These are phyloP conservation scores for Didymella segeticola DNA, from an alignment of 2,329 filamentous ascomycete genomes.

Conservation along the genomic window DNA sequence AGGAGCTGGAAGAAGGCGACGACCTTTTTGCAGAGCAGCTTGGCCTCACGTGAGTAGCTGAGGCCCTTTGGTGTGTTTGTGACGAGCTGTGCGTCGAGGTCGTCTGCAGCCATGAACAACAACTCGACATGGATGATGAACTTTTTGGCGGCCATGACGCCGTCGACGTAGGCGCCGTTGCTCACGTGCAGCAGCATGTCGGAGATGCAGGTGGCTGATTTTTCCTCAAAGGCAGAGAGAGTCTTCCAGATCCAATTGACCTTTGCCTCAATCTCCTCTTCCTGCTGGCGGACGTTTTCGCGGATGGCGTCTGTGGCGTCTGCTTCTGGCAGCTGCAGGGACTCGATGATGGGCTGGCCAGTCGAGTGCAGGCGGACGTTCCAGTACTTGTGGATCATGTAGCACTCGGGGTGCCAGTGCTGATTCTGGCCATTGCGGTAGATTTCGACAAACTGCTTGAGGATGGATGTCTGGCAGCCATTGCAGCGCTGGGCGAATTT, in stretches of 20 bases:
- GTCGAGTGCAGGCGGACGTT: slow-evolving; percentile 78
- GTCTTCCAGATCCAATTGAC: slow-evolving; percentile 99
- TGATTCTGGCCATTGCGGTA: slow-evolving; percentile 98
- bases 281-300: slow-evolving; percentile 78
- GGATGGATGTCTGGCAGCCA: slow-evolving; percentile 93
- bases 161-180: slow-evolving; percentile 95
- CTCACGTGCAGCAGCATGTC: slow-evolving; percentile 99
- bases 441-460: slow-evolving; percentile 99
- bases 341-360: slow-evolving; percentile 48
- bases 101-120: slow-evolving; percentile 86
- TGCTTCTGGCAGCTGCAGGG: slow-evolving; percentile 49
- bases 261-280: slow-evolving; percentile 96
- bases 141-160: slow-evolving; percentile 90
- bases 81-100: slow-evolving; percentile 76
- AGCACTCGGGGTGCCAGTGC: slow-evolving; percentile 99
- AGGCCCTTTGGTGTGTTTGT: slow-evolving; percentile 77
- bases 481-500: slow-evolving; percentile 96
- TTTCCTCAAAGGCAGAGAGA: slow-evolving; percentile 95
- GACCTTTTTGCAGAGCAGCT: slow-evolving; percentile 99
- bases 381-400: slow-evolving; percentile 99
- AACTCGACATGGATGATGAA: slow-evolving; percentile 98
- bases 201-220: slow-evolving; percentile 95
- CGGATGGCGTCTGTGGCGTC: slow-evolving; percentile 73
- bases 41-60: slow-evolving; percentile 93
- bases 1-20: slow-evolving; percentile 96